Evolutionary conservation across 2,329 filamentous ascomycete genomes (phyloP).

Genomic region (Pezicula radicicola): DNA sequence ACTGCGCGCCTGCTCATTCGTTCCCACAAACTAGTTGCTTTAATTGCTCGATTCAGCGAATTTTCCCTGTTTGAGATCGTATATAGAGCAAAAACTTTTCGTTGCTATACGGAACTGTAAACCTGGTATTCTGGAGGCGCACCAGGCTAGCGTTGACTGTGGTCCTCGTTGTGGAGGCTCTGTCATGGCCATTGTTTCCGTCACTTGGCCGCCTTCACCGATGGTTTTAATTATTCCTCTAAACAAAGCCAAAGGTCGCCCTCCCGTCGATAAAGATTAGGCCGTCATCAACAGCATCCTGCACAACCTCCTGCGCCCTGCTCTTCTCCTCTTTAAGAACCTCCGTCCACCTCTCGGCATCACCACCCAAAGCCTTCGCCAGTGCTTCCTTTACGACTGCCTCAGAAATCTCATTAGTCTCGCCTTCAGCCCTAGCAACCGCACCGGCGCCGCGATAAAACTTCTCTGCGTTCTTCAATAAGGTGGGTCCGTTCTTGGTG

Average conservation of each 20-base stretch:
- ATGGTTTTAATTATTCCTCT: background rate
- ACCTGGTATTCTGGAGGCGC: too few species aligned
- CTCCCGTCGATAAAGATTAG: constrained; percentile 10
- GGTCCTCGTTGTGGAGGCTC: background rate
- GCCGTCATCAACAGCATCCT: constrained; percentile 18
- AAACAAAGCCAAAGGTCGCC: constrained; percentile 9
- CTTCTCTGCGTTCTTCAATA: constrained; percentile 53
- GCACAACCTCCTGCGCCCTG: constrained; percentile 4
- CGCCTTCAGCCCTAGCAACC: constrained; percentile 34
- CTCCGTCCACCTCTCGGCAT: constrained; percentile 27
- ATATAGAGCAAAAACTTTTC: too few species aligned
- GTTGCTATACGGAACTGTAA: too few species aligned
- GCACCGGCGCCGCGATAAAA: constrained; percentile 51
- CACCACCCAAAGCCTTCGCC: constrained; percentile 39
- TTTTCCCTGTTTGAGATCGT: too few species aligned
- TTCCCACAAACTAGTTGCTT: too few species aligned
- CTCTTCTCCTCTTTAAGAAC: background rate
- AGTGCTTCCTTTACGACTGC: constrained; percentile 45
- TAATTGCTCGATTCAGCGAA: too few species aligned
- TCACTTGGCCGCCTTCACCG: background rate
- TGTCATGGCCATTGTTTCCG: background rate
- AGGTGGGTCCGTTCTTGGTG: constrained; percentile 38
- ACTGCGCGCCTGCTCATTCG: too few species aligned
- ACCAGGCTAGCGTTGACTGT: too few species aligned
- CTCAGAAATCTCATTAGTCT: constrained; percentile 37